Evolutionary conservation across 768 basidiomycete genomes (phyloP), one percentile per base, ranked within the genome.

Genomic region (Rhodosporidiobolus sp.): DNA sequence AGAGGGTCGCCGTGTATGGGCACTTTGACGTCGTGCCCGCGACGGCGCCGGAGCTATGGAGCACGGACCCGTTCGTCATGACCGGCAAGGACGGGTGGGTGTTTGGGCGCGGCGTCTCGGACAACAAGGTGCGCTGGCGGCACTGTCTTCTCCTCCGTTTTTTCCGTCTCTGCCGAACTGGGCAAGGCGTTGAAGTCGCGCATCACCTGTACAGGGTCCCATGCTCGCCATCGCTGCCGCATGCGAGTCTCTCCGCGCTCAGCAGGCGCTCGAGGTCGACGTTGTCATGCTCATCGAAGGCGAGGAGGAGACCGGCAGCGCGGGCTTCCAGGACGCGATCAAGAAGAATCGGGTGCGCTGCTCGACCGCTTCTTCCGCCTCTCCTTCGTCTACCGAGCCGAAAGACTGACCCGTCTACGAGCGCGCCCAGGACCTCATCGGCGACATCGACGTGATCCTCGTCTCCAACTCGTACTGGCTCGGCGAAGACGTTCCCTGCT

Each of bases 11-110:
- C 20, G 94, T 95, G 81, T 99, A 98, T 76, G 95, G 94, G 88
- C 96, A 99, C 80, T 99, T 98, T 82, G 96, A 99, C 77, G 92
- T 98, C n/a, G 91, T 98, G 59, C 84, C 89, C 0, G 93, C 94
- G 0, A 55, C 49, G 24, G 87, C 87, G 0, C 81, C 83, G 17
- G 83, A 86, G 11, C 87, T 88, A 20, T 97, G 95, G 95, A 82
- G 85, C 30, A 88, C 89, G 3, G 88, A 92, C 69, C 95, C 96
- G 0, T 99, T 92, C 82, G 84, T 82, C 12, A 82, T 97, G 72
- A 86, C 86, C 0, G 93, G 93, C 4, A 85, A 87, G 19, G 93
- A 97, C 77, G 94, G 93, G 0, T 94, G 90, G 78, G 83, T 94
- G 0, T 94, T 93, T 77, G 95, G 94, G 30, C 87, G 91, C 32